Conservation (phyloP, 306 rosid genomes). For the Calophaca sinica region DNA sequence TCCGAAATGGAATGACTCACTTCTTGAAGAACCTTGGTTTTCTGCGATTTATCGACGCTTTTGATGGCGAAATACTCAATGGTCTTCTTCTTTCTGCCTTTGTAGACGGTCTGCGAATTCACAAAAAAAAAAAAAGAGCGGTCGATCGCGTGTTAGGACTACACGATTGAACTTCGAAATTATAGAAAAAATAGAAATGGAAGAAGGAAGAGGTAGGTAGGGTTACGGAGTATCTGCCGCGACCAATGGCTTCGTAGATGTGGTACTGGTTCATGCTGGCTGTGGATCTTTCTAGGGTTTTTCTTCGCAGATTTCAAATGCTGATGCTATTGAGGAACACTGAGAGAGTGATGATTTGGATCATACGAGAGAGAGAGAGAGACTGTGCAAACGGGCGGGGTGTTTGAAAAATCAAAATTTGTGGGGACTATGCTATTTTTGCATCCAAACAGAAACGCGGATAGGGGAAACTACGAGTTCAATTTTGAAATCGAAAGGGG, state of each 20-base stretch:
- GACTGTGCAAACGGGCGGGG: constrained; percentile 44
- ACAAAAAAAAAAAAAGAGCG: neutral
- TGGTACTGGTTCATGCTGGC: constrained; percentile 85
- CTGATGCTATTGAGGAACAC: constrained; percentile 4
- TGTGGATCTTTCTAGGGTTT: constrained; percentile 55
- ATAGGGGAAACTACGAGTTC: neutral
- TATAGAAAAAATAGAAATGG: neutral
- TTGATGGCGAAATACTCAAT: constrained; percentile 94
- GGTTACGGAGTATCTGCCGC: constrained; percentile 89
- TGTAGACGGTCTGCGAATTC: constrained; percentile 78
- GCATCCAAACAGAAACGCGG: constrained; percentile 10
- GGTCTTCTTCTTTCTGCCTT: constrained; percentile 98
- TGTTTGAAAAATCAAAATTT: neutral
- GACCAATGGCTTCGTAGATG: constrained; percentile 95
- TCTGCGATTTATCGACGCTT: constrained; percentile 92
- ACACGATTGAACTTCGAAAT: constrained; percentile 9
- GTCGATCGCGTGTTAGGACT: neutral
- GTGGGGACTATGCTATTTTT: neutral
- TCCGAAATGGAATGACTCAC: constrained; percentile 52
- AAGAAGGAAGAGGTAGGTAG: neutral
- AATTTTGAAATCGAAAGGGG: neutral
- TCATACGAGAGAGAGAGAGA: neutral
- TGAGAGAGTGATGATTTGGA: constrained; percentile 11
- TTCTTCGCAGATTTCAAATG: constrained; percentile 42
- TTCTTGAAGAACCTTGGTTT: constrained; percentile 92